Conservation (phyloP, 2,329 filamentous ascomycete species). For the Teratosphaeria epicoccoides region DNA sequence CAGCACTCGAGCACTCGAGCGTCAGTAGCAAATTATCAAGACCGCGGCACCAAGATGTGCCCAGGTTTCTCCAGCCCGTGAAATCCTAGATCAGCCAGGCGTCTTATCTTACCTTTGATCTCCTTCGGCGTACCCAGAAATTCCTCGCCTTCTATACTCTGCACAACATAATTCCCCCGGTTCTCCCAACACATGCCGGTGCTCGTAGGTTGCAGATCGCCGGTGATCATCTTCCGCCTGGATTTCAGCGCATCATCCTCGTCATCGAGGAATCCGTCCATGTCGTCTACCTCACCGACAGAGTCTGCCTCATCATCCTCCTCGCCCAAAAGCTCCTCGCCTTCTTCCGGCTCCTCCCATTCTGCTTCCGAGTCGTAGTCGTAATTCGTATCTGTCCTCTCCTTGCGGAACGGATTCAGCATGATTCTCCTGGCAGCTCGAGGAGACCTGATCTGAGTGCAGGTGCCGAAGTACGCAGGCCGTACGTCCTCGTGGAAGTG, state of each 20-base stretch:
- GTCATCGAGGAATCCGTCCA: slow-evolving; percentile 84
- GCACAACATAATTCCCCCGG: slow-evolving; percentile 36
- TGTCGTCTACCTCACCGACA: slow-evolving; percentile 68
- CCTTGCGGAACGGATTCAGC: slow-evolving; percentile 43
- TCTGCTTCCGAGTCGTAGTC: slow-evolving; percentile 79
- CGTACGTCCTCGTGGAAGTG: slow-evolving; percentile 53
- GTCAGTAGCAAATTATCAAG: too few species aligned
- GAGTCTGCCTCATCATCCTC: slow-evolving; percentile 59
- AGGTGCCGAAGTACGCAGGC: slow-evolving; percentile 61
- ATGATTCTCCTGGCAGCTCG: slow-evolving; percentile 37
- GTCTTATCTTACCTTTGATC: slow-evolving; percentile 21
- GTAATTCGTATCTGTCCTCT: slow-evolving; percentile 58
- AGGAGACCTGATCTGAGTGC: slow-evolving; percentile 48
- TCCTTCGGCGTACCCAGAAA: slow-evolving; percentile 2
- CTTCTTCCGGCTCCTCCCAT: slow-evolving; percentile 64
- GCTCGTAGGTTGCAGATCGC: slow-evolving; percentile 63
- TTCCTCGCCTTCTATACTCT: slow-evolving; percentile 33
- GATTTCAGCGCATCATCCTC: slow-evolving; percentile 55
- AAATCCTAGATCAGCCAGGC: too few species aligned
- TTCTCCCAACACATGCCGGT: slow-evolving; percentile 81
- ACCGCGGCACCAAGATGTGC: too few species aligned
- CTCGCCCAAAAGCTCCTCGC: slow-evolving; percentile 55
- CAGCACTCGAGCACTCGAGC: too few species aligned
- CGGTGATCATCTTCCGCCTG: slow-evolving; percentile 49
- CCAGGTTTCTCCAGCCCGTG: too few species aligned